Evolutionary conservation across 2,329 filamentous ascomycete genomes (phyloP).

Genomic region (Xylaria sp.): DNA sequence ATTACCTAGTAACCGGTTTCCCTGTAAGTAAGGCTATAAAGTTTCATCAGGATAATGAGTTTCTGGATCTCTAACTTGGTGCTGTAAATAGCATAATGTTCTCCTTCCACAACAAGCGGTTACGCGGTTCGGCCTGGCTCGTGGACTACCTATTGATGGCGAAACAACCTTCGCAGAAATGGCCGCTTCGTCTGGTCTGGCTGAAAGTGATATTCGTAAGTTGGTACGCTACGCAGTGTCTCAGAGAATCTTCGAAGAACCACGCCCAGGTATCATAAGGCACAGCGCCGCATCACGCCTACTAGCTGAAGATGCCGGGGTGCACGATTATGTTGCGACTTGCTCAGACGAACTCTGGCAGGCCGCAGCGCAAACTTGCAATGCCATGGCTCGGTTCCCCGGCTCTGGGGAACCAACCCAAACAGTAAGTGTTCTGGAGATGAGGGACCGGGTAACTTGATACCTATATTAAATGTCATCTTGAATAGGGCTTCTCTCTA

Average conservation of each 20-base stretch:
- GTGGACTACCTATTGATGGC: neutral
- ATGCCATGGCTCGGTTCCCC: conserved; percentile 42
- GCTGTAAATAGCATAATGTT: conserved; percentile 16
- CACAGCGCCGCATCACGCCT: conserved; percentile 42
- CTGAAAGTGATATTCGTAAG: neutral
- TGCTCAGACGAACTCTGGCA: conserved; percentile 33
- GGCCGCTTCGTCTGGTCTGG: neutral
- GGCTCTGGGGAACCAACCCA: conserved; percentile 59
- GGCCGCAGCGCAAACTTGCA: conserved; percentile 23
- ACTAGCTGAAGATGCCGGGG: conserved; percentile 51
- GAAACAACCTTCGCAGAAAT: neutral
- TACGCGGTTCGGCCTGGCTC: too few relatives aligned
- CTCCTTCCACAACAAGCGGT: conserved; percentile 23
- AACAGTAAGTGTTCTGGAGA: conserved; percentile 41
- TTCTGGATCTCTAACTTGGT: too few relatives aligned
- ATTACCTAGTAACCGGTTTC: conserved; percentile 36
- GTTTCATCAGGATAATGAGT: too few relatives aligned
- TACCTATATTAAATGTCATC: too few relatives aligned
- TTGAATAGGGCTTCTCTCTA: conserved; percentile 57
- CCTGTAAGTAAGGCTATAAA: neutral
- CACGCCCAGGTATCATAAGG: conserved; percentile 37
- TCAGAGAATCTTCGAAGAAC: conserved; percentile 51
- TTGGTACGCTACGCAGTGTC: conserved; percentile 30
- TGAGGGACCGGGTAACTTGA: too few relatives aligned
- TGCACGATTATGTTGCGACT: conserved; percentile 57